Base-by-base conservation (phyloP, 495 filamentous ascomycete genomes). In the Neurospora cerealis region DNA sequence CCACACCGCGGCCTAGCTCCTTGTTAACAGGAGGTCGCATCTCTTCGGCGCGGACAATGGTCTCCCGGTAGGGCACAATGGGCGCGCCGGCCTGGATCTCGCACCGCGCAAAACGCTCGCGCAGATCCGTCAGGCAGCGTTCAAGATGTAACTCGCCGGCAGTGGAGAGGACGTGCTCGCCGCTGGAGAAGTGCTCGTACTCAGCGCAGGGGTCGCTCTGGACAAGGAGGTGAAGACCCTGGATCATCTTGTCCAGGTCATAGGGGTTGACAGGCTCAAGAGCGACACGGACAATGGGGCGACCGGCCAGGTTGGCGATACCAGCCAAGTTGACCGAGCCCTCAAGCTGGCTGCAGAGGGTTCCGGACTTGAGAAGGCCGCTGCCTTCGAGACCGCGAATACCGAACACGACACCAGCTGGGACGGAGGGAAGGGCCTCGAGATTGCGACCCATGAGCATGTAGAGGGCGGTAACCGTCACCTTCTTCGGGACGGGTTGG, bases 141-240 rank as follows among this genome's bases (percentile, higher is more conserved):
- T 99, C 96, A 3, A 98, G 85, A 81, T 99, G 96, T 75, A 99
- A 81, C 80, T 99, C 96, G 15, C 96, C 96, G 36, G 96, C 96
- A 0, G 96, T 98, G 36, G 96, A 82, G 28, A 99, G 89, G 69
- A 99, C 95, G 83, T 99, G 96, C 81, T 99, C 96, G 70, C 96
- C 96, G 73, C 89, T 97, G 72, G 91, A 89, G 34, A 98, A 91
- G 13, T 96, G 92, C 78, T 98, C 94, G 77, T 99, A 99, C 79
- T 94, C 91, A 19, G 95, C 96, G 76, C 96, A 98, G 2, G 96
- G 95, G 78, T 99, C 96, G 79, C 93, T 96, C 79, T 97, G 93
- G 73, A 97, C 94, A 9, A 99, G 91, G 69, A 99, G 84, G 72
- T 91, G 89, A 71, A 98, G 86, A 0, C 96, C 96, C 13, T 87